These are phyloP conservation scores for Sphagnum tenellum DNA, from an alignment of 225 moss, liverwort and hornwort genomes.

Conservation along the genomic window DNA sequence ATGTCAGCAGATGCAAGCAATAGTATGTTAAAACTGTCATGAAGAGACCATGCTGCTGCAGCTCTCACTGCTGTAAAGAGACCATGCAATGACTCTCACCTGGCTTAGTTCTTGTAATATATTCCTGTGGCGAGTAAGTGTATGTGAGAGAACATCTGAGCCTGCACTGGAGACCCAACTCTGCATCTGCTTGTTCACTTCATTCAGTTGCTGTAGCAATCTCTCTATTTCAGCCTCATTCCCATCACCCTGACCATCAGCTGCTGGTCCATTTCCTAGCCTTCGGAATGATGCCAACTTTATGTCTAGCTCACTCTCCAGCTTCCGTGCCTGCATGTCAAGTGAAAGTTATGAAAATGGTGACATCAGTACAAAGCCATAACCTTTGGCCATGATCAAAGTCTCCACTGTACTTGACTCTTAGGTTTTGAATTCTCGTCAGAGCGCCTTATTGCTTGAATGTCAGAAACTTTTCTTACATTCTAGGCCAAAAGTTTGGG, in stretches of 20 bases:
- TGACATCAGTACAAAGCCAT: too few species aligned
- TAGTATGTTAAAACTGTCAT: too few species aligned
- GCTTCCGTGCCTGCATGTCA: constrained; percentile 51
- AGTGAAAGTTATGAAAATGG: too few species aligned
- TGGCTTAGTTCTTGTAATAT: constrained; percentile 73
- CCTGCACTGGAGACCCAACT: constrained; percentile 67
- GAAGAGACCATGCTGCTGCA: not conserved
- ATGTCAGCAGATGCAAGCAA: too few species aligned
- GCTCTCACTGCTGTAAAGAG: not conserved
- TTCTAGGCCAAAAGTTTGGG: too few species aligned
- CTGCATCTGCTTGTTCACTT: constrained; percentile 71
- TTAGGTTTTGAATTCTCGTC: too few species aligned
- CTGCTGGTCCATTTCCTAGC: constrained; percentile 32
- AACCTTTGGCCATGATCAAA: too few species aligned
- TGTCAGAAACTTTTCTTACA: too few species aligned
- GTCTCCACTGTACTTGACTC: too few species aligned
- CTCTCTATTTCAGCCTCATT: constrained; percentile 51
- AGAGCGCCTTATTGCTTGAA: too few species aligned
- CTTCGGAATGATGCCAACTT: constrained; percentile 63
- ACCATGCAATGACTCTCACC: constrained; percentile 11
- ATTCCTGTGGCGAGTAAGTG: constrained; percentile 69
- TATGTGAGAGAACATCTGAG: constrained; percentile 79
- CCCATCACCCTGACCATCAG: constrained; percentile 39
- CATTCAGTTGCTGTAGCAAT: constrained; percentile 54
- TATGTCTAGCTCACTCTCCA: constrained; percentile 76